Percentiles rank a stretch among this genome's conserved stretches.
phyloP scores from a whole-genome alignment of 345 rosid genomes.

The Eutrema japonicum region DNA sequence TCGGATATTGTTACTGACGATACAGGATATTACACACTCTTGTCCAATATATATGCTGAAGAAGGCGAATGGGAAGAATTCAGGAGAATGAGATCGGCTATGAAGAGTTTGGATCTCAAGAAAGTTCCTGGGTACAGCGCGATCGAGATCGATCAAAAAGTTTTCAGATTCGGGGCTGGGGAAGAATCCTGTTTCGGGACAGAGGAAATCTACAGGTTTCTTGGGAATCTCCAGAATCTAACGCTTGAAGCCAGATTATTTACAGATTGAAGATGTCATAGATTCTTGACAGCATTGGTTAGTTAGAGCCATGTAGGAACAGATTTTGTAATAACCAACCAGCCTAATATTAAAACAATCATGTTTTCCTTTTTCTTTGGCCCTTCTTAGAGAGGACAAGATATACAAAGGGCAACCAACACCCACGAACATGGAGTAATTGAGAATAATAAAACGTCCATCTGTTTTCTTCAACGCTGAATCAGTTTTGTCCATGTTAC shows the following conservation, averaged over 20 bases:
- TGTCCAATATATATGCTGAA: constrained; percentile 79
- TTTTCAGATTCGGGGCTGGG: constrained; percentile 47
- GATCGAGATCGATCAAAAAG: constrained; percentile 40
- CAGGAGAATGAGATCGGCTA: constrained; percentile 52
- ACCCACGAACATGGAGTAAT: constrained; percentile 28
- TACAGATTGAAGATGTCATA: constrained; percentile 12
- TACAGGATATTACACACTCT: constrained; percentile 66
- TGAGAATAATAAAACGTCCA: constrained; percentile 18
- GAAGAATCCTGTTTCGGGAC: constrained; percentile 30
- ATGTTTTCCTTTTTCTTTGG: constrained; percentile 16
- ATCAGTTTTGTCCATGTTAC: constrained; percentile 35
- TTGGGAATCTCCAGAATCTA: constrained; percentile 37
- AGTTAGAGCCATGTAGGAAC: constrained; percentile 23
- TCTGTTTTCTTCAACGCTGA: constrained; percentile 22
- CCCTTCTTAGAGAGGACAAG: constrained; percentile 35
- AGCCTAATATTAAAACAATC: constrained; percentile 20
- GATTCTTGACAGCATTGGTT: constrained; percentile 12
- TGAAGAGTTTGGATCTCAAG: constrained; percentile 53
- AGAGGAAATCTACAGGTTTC: constrained; percentile 31
- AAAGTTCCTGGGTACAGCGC: constrained; percentile 73
- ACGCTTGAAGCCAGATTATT: constrained; percentile 28
- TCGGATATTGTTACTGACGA: constrained; percentile 53
- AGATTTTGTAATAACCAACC: constrained; percentile 38
- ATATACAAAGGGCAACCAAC: constrained; percentile 40
- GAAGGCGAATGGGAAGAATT: constrained; percentile 75